Conservation (phyloP, 2,329 filamentous ascomycete genomes). For the Zymoseptoria ardabiliae region DNA sequence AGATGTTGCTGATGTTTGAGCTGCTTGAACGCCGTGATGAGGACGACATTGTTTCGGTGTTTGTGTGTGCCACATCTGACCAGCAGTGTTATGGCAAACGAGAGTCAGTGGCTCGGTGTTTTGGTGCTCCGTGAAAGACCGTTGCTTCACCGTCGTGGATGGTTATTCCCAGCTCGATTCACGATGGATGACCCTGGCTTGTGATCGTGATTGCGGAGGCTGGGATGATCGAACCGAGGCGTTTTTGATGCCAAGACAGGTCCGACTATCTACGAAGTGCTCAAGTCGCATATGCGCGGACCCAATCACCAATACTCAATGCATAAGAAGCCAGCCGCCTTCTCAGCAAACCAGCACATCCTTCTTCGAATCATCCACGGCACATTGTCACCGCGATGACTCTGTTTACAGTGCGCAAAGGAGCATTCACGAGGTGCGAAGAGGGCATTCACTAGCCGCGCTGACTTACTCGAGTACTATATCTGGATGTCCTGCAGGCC, state of each 20-base stretch:
- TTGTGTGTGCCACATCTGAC: background rate
- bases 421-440: too few relatives aligned
- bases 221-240: background rate
- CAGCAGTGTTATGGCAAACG: background rate
- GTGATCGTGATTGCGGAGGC: background rate
- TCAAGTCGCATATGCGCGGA: too few relatives aligned
- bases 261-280: too few relatives aligned
- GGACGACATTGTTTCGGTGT: slow-evolving; percentile 5
- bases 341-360: too few relatives aligned
- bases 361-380: too few relatives aligned
- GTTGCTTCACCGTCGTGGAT: background rate
- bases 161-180: background rate
- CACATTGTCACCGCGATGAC: too few relatives aligned
- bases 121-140: background rate
- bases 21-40: slow-evolving; percentile 6
- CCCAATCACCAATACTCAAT: too few relatives aligned
- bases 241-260: background rate
- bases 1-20: slow-evolving; percentile 13
- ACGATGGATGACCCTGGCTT: background rate
- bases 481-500: too few relatives aligned
- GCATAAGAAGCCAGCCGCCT: too few relatives aligned
- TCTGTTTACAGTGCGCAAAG: too few relatives aligned
- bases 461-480: too few relatives aligned
- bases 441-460: too few relatives aligned
- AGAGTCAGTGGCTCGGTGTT: background rate